Evolutionary conservation across 495 filamentous ascomycete genomes (phyloP).

Genomic region (Neurospora tetraspora): DNA sequence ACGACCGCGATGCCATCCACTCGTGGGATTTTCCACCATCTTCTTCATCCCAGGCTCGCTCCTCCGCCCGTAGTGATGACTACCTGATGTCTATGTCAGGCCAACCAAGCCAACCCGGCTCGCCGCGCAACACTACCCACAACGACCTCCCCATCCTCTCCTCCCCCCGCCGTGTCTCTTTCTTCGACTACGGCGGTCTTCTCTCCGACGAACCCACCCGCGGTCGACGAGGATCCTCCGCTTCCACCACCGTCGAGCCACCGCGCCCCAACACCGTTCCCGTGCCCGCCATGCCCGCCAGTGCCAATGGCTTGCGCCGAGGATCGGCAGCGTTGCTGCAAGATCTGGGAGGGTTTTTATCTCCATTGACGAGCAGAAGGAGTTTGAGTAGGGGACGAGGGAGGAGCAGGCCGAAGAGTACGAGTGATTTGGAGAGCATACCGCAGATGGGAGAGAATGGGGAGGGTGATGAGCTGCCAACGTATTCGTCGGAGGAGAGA

Average conservation of each 20-base stretch:
- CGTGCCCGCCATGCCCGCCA: conserved; percentile 23
- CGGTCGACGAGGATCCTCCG: conserved; percentile 24
- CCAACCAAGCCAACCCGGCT: conserved; percentile 25
- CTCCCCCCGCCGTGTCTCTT: conserved; percentile 45
- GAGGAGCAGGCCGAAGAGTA: not conserved
- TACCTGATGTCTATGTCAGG: conserved; percentile 11
- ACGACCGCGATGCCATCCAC: conserved; percentile 18
- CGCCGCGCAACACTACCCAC: not conserved
- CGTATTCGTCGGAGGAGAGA: not conserved
- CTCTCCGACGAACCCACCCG: conserved; percentile 33
- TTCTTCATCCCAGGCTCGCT: conserved; percentile 7
- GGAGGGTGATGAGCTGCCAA: conserved; percentile 4
- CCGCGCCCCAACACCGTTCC: conserved; percentile 20
- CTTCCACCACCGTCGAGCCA: conserved; percentile 20
- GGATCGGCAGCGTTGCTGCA: conserved; percentile 47
- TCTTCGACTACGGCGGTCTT: conserved; percentile 64
- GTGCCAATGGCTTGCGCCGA: conserved; percentile 24
- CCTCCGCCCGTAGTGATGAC: conserved; percentile 25
- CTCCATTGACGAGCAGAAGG: conserved; percentile 13
- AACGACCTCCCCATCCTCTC: not conserved
- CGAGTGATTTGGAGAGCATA: conserved; percentile 17
- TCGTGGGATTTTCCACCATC: conserved; percentile 28
- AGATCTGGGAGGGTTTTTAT: conserved; percentile 45
- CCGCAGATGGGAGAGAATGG: conserved; percentile 15
- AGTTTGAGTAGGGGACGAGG: not conserved